Base-by-base conservation (phyloP, 345 rosid species). In the Eucalyptus brandiana region DNA sequence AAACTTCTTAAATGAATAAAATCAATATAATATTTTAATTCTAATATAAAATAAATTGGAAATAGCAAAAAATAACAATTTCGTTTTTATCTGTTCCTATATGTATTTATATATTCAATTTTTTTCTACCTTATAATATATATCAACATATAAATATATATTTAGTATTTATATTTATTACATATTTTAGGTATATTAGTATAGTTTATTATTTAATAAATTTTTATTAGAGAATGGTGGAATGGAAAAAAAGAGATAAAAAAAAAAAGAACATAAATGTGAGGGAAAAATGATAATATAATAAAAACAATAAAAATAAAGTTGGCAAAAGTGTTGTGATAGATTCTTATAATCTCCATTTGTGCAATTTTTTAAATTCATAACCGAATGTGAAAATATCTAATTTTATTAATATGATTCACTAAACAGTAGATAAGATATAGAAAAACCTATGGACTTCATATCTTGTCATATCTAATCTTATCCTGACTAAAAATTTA, bases 381-480 rank as follows among this genome's bases (percentile, higher is more conserved):
- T 56, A 23, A 0, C 24, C 0, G 12, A 6, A 56, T 56, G 62
- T 56, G 62, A 56, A 56, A 56, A 56, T 56, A 21, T 56, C 62
- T 3, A 56, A 21, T 56, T 21, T 54, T 21, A 21, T 23, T 54
- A 8, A 0, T 19, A 8, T 4, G 0, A 56, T 56, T 56, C 62
- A 56, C 12, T 0, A 24, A 56, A 24, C 0, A 56, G 3, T 56
- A 56, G 3, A 56, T 56, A 56, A 23, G 0, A 24, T 56, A 56
- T 24, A 24, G 1, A 24, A 56, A 56, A 56, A 56, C 10, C 0
- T 8, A 10, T 56, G 0, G 0, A 56, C 10, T 56, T 56, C 3
- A 24, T 24, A 56, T 56, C 13, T 56, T 56, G 0, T 24, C 1
- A 0, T 23, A 23, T 56, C 13, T 56, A 56, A 1, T 24, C 3